Percentiles rank a stretch among this genome's conserved stretches.
These are phyloP conservation scores for Neurospora intermedia DNA, from an alignment of 495 filamentous ascomycete species.

Conservation along the genomic window DNA sequence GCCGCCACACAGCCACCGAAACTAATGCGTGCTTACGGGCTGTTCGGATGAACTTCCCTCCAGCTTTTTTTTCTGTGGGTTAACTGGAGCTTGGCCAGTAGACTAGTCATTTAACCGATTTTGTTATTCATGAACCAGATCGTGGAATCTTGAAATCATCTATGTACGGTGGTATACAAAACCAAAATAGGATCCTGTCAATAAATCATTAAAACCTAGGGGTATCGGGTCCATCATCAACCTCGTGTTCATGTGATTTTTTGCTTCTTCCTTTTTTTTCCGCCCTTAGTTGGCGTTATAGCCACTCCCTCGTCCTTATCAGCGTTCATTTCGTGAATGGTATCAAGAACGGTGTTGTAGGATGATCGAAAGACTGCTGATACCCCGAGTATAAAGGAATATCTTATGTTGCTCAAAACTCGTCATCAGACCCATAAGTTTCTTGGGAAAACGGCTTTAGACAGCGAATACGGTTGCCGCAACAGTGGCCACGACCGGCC, in stretches of 20 bases:
- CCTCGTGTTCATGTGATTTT: background rate
- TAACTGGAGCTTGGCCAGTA: background rate
- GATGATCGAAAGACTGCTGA: background rate
- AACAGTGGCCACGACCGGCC: constrained; percentile 44
- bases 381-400: background rate
- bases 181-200: background rate
- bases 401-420: background rate
- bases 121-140: background rate
- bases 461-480: constrained; percentile 40
- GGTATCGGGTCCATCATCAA: background rate
- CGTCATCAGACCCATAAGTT: background rate
- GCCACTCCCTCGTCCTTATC: background rate
- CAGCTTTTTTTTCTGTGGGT: background rate
- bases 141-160: background rate
- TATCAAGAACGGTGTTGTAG: background rate
- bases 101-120: background rate
- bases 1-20: background rate
- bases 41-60: background rate
- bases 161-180: background rate
- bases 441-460: constrained; percentile 9
- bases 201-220: background rate
- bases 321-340: background rate
- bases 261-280: too few species aligned
- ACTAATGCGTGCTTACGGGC: background rate
- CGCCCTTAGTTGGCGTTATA: background rate